Base-by-base conservation (phyloP, 352 stramenopile species). In the Hyaloperonospora arabidopsidis region DNA sequence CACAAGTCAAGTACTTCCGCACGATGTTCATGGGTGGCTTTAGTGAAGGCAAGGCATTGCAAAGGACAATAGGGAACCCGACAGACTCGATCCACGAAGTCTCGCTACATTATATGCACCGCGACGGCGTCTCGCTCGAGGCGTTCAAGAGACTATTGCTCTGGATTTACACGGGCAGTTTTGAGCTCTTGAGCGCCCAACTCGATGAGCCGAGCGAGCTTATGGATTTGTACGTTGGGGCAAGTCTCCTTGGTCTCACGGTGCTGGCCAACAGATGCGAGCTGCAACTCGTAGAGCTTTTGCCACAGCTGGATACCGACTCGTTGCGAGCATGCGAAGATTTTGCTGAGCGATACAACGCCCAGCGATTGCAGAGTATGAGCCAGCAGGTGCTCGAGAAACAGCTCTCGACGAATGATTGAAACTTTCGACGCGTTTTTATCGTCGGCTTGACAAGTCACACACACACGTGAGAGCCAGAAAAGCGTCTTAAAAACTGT, bases 21-120 rank as follows among this genome's bases (percentile, higher is more conserved):
- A 83, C 74, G 7, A 88, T 92, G 79, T 87, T 92, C 48, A 76
- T 77, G 3, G 81, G 79, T n/a, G 75, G 81, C 14, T 92, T 92
- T 40, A 81, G 76, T 35, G 79, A 92, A 72, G 77, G 74, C n/a
- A 60, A 63, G 10, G 49, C 49, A 4, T 48, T 51, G 5, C 52
- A 51, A 63, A 36, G 46, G 34, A 34, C 25, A 32, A 12, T 21
- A 40, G 29, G 6, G 0, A 41, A 45, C 13, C 23, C 25, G 13
- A 52, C 29, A 5, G 49, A 22, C 14, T 22, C 28, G 2, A 17
- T 75, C n/a, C 79, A 84, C 38, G 72, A 80, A 45, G 83, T 89
- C 21, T 63, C 70, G 45, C 63, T 89, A 25, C 63, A 85, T 41
- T 83, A 82, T 52, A 86, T 89, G 79, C 79, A 80, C 21, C 72